These are phyloP conservation scores for Durio zibethinus DNA, from an alignment of 345 rosid species.

Conservation along the genomic window DNA sequence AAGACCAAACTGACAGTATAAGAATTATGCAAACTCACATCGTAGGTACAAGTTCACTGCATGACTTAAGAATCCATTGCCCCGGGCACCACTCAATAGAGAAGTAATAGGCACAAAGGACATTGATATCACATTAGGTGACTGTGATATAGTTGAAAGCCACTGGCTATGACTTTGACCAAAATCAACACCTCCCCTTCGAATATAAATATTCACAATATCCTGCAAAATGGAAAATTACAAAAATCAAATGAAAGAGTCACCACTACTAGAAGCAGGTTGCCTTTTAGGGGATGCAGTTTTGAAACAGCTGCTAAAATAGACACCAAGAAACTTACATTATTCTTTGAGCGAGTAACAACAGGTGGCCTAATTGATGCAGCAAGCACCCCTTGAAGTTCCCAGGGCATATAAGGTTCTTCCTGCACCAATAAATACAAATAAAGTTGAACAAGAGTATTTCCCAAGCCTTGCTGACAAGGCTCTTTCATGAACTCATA, in stretches of 20 bases:
- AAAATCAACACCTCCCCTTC: conserved; percentile 75
- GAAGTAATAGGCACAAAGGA: conserved; percentile 89
- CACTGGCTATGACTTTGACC: conserved; percentile 76
- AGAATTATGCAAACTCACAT: conserved; percentile 46
- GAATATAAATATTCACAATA: conserved; percentile 37
- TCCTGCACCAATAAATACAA: conserved; percentile 38
- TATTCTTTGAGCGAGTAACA: conserved; percentile 51
- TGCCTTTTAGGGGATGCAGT: not conserved
- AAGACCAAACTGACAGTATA: not conserved
- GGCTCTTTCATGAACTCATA: not conserved
- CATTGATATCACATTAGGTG: conserved; percentile 84
- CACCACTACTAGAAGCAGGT: not conserved
- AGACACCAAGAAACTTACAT: conserved; percentile 41
- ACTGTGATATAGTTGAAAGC: conserved; percentile 77
- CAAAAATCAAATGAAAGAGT: not conserved
- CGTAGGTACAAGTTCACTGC: conserved; percentile 91
- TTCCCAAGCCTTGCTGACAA: not conserved
- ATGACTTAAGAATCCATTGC: conserved; percentile 84
- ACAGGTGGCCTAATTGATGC: conserved; percentile 37
- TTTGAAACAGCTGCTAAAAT: not conserved
- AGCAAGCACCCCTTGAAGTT: conserved; percentile 35
- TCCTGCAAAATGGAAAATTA: conserved; percentile 38
- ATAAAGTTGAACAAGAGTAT: not conserved
- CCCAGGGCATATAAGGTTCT: conserved; percentile 38
- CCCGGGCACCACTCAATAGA: conserved; percentile 70